Evolutionary conservation across 192 early-diverging fungal genomes (phyloP).

Genomic region (Coemansia interrupta): DNA sequence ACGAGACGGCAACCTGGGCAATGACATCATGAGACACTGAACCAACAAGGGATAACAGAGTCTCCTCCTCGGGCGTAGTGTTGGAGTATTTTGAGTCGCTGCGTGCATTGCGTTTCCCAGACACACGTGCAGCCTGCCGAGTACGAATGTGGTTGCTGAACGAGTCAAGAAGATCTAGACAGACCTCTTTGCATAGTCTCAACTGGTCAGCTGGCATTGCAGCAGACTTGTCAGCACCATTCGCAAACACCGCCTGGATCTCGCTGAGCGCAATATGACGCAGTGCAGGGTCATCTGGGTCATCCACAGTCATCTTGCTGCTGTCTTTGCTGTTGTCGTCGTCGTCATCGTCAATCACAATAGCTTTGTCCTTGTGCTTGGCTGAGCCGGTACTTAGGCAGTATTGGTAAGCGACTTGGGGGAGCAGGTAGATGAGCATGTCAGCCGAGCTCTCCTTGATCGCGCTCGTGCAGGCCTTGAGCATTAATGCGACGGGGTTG

Average conservation of each 20-base stretch:
- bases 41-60: slow-evolving; percentile 13
- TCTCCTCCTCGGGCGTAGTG: slow-evolving; percentile 24
- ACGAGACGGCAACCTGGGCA: slow-evolving; percentile 31
- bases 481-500: slow-evolving; percentile 14
- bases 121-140: slow-evolving; percentile 19
- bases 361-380: slow-evolving; percentile 4
- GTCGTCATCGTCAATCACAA: slow-evolving; percentile 32
- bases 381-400: slow-evolving; percentile 8
- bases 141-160: slow-evolving; percentile 27
- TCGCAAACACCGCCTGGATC: slow-evolving; percentile 24
- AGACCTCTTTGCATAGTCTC: slow-evolving; percentile 36
- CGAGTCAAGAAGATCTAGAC: slow-evolving; percentile 35
- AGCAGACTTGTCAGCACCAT: not conserved
- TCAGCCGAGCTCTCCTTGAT: slow-evolving; percentile 40
- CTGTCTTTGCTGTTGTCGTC: slow-evolving; percentile 5
- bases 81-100: slow-evolving; percentile 17
- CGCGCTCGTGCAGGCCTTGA: slow-evolving; percentile 34
- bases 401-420: slow-evolving; percentile 34
- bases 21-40: slow-evolving; percentile 17
- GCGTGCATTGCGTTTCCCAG: slow-evolving; percentile 24
- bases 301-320: not conserved
- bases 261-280: slow-evolving; percentile 14
- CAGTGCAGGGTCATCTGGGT: not conserved
- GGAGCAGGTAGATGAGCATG: slow-evolving; percentile 34
- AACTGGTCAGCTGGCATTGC: slow-evolving; percentile 31